Evolutionary conservation across 176 grass and related monocot genomes (phyloP), one percentile per base, ranked within the genome.

Genomic region (Oryza meridionalis): DNA sequence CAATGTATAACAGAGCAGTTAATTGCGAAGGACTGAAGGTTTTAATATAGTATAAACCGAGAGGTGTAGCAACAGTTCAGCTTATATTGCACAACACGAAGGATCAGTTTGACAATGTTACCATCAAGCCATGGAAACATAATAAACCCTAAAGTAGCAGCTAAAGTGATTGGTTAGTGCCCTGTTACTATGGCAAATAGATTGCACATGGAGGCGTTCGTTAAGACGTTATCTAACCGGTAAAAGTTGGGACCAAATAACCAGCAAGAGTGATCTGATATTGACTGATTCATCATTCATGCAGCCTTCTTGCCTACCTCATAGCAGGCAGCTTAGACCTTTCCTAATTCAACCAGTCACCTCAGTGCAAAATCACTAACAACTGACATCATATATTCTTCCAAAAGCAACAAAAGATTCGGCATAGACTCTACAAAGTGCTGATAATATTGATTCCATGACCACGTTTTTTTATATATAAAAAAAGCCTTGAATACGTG

Each of bases 311-410:
- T 43, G n/a, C 55, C 24, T 49, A 5, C 77, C 42, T 79, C 21
- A 7, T 31, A 29, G 51, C 29, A 81, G 46, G 21, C 66, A 81
- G 67, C 32, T 26, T 13, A 17, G 2, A 53, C 21, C 16, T 37
- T 67, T 69, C 44, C 79, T 70, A 42, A 22, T 61, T 15, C 49
- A 58, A 22, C 33, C 47, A 81, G 15, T 81, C 37, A 59, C 29
- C 6, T 24, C 14, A 77, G 75, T 63, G 33, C 33, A 77, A 63
- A 62, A 42, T 32, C 51, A 62, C 11, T 37, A 38, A 6, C 13
- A 38, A 6, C 22, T 24, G 58, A 0, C 58, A 24, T 24, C 8
- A 62, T 24, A 62, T 22, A 24, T 62, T 62, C 58, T 62, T 62
- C 58, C 58, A 62, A 24, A 62, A 24, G 8, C 58, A 62, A 62